Percentiles rank a stretch among this genome's conserved stretches.
These are phyloP conservation scores for Cymbopogon flexuosus DNA, from an alignment of 202 grass and related monocot genomes.

Conservation along the genomic window DNA sequence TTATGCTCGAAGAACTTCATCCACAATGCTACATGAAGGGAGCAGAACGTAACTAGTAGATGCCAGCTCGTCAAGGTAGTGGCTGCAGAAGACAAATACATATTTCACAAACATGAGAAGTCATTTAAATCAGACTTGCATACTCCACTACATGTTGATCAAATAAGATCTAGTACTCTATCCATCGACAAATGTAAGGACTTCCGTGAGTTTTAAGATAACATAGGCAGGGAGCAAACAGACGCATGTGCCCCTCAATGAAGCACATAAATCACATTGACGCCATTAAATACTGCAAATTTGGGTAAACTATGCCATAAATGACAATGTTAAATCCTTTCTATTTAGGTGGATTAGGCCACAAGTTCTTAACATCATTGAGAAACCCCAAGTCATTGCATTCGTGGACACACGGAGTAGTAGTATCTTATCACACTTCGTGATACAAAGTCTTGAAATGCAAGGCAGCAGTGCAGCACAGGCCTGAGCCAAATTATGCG, in stretches of 20 bases:
- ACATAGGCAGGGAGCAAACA: not conserved
- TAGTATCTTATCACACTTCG: not conserved
- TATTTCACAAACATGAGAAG: not conserved
- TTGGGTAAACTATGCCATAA: not conserved
- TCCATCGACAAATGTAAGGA: not conserved
- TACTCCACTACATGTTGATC: not conserved
- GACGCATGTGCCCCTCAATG: not conserved
- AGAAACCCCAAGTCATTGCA: too few relatives aligned
- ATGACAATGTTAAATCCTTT: not conserved
- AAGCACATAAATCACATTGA: not conserved
- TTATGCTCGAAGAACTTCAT: constrained; percentile 97
- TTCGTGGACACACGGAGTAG: not conserved
- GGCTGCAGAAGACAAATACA: constrained; percentile 54
- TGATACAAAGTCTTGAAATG: not conserved
- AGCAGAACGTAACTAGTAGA: constrained; percentile 97
- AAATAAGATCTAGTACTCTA: not conserved
- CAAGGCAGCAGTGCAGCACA: constrained; percentile 1
- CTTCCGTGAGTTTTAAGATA: not conserved
- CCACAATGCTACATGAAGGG: constrained; percentile 86
- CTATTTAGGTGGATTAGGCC: not conserved
- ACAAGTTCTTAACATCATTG: not conserved
- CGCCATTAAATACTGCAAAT: not conserved
- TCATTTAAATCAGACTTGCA: not conserved
- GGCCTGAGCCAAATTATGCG: not conserved
- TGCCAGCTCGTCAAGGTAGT: constrained; percentile 99